Evolutionary conservation across 345 rosid genomes (phyloP), one percentile per base, ranked within the genome.

Genomic region (Ailanthus altissimus): DNA sequence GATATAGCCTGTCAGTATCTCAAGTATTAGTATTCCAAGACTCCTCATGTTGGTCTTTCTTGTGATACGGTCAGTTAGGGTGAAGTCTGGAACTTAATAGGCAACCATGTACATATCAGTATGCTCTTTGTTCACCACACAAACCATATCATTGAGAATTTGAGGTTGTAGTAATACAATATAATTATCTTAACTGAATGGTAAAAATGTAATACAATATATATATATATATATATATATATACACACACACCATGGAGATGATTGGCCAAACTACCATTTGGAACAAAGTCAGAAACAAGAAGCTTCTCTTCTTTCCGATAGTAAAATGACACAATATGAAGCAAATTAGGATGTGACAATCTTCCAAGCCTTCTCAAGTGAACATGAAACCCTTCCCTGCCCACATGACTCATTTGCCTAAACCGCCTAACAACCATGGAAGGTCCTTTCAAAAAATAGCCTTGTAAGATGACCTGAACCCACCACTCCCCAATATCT

Each of bases 381-480:
- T 89, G 98, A 73, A 85, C 88, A 32, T 83, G 79, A 68, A 95
- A 95, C 61, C 87, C 94, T 45, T 89, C 87, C 63, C 84, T 90
- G 8, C 90, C 87, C 0, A 81, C 79, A 38, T 57, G 86, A 71
- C 73, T 87, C 96, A 93, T 91, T n/a, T 86, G 88, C 84, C 85
- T 87, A 75, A 90, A 89, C 85, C 99, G 86, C 78, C 89, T 95
- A 74, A 93, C 98, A 0, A 86, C 98, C 85, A 93, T 82, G 16
- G 93, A 86, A 0, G 85, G 83, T 0, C 94, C 93, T 9, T 79
- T 80, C 43, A 73, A 28, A 13, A 93, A 8, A 89, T 83, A 4
- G 98, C 96, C 82, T 95, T 95, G 67, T 91, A 95, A 10, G 94
- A 89, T 0, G 99, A 89, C 59, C 99, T 96, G 0, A 93, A 89